These are phyloP conservation scores for Plectosphaerella sp. DNA, from an alignment of 2,329 filamentous ascomycete genomes.

Conservation along the genomic window DNA sequence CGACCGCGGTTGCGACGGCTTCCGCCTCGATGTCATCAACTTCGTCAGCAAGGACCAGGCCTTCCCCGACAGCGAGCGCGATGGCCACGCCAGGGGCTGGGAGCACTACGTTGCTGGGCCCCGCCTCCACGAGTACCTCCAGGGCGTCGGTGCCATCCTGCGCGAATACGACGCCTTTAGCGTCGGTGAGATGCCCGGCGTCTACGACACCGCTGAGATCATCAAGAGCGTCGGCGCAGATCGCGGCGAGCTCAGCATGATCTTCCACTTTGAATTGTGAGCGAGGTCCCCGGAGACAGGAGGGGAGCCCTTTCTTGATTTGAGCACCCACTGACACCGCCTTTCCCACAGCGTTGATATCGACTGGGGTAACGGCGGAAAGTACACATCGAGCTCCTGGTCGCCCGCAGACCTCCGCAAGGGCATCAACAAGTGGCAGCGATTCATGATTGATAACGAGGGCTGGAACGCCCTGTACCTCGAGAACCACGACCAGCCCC, in stretches of 20 bases:
- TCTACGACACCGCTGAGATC: conserved; percentile 34
- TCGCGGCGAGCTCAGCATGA: conserved; percentile 62
- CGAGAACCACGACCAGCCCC: conserved; percentile 63
- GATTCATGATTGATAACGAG: conserved; percentile 52
- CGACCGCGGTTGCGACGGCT: conserved; percentile 61
- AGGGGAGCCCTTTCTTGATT: not conserved
- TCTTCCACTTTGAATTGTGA: conserved; percentile 66
- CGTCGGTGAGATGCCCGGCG: conserved; percentile 46
- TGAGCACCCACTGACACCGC: conserved; percentile 4
- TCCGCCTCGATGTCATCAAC: conserved; percentile 65
- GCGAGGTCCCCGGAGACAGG: conserved; percentile 9
- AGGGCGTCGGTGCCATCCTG: conserved; percentile 38
- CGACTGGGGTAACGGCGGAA: conserved; percentile 39
- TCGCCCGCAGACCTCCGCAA: conserved; percentile 46
- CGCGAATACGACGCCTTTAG: conserved; percentile 44
- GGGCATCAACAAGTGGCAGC: conserved; percentile 54
- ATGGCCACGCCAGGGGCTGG: conserved; percentile 22
- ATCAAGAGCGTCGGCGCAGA: conserved; percentile 48
- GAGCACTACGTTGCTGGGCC: conserved; percentile 52
- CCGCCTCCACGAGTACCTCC: conserved; percentile 39
- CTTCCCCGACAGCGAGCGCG: conserved; percentile 43
- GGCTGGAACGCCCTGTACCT: conserved; percentile 64
- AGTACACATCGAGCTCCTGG: conserved; percentile 38
- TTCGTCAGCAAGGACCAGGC: conserved; percentile 58
- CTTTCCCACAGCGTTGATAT: conserved; percentile 36